phyloP scores from a whole-genome alignment of 208 protist species.

The Crithidia bombi region DNA sequence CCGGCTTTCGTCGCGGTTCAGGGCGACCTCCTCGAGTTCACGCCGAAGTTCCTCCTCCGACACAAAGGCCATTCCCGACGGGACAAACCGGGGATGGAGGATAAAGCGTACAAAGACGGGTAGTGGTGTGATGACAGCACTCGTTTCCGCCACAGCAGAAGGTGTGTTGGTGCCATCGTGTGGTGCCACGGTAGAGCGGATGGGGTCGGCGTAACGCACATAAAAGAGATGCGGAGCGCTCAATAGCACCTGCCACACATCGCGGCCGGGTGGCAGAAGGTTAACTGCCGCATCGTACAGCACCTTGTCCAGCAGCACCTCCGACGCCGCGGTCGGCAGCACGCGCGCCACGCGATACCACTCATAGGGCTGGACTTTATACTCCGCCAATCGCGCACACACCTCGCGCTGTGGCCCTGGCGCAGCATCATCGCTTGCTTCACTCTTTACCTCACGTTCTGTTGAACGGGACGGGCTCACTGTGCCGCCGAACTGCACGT shows the following conservation, averaged over 20 bases:
- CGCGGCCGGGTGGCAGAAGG: conserved; percentile 53
- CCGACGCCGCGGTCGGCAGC: conserved; percentile 39
- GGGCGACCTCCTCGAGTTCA: conserved; percentile 37
- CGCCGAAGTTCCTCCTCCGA: conserved; percentile 18
- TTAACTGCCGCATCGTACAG: conserved; percentile 39
- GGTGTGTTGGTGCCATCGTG: not conserved
- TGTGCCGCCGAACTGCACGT: conserved; percentile 15
- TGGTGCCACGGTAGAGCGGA: not conserved
- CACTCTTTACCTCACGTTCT: not conserved
- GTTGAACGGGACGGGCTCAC: not conserved
- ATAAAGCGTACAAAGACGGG: conserved; percentile 49
- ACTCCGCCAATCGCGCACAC: conserved; percentile 26
- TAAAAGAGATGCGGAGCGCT: conserved; percentile 61
- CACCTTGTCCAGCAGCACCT: conserved; percentile 44
- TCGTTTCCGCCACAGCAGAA: not conserved
- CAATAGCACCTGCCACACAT: conserved; percentile 73
- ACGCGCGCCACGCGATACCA: conserved; percentile 82
- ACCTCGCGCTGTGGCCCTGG: conserved; percentile 2
- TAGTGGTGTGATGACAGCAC: not conserved
- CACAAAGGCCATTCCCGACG: conserved; percentile 23
- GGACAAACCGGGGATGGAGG: conserved; percentile 43
- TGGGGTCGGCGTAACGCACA: conserved; percentile 3
- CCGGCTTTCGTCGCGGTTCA: conserved; percentile 31
- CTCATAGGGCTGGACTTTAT: conserved; percentile 74
- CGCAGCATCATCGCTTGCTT: not conserved